Evolutionary conservation across 257 asterid species (phyloP).

Genomic region (Verbascum thapsus): DNA sequence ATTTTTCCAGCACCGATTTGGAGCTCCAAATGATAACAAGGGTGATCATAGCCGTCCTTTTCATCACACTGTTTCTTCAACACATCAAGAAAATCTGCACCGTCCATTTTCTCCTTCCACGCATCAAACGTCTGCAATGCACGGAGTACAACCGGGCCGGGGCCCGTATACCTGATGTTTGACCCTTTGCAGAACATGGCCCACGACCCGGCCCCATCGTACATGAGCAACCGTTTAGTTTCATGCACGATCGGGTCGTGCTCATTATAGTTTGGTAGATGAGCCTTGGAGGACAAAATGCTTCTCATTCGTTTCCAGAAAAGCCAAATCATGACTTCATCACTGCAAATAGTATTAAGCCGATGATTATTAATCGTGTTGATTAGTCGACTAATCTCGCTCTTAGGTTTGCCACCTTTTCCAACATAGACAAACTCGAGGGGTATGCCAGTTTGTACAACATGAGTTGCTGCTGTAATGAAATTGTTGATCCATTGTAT

Average conservation of each 20-base stretch:
- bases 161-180: background rate
- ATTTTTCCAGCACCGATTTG: background rate
- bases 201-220: slow-evolving; percentile 25
- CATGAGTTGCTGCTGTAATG: background rate
- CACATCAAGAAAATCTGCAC: slow-evolving; percentile 1
- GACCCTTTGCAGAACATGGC: slow-evolving; percentile 21
- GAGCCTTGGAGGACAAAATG: slow-evolving; percentile 23
- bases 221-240: slow-evolving; percentile 11
- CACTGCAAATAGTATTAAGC: background rate
- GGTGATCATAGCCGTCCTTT: background rate
- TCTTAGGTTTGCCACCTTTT: slow-evolving; percentile 7
- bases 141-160: background rate
- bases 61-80: background rate
- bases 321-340: slow-evolving; percentile 5
- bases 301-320: slow-evolving; percentile 27
- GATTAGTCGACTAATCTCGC: background rate
- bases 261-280: background rate
- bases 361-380: background rate
- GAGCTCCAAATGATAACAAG: background rate
- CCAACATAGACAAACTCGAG: slow-evolving; percentile 25
- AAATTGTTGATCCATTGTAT: slow-evolving; percentile 18
- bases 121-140: background rate
- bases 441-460: background rate
- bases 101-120: slow-evolving; percentile 3
- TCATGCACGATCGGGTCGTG: slow-evolving; percentile 14